Evolutionary conservation across 176 grass and related monocot species (phyloP).

Genomic region (Aegilops longissima): DNA sequence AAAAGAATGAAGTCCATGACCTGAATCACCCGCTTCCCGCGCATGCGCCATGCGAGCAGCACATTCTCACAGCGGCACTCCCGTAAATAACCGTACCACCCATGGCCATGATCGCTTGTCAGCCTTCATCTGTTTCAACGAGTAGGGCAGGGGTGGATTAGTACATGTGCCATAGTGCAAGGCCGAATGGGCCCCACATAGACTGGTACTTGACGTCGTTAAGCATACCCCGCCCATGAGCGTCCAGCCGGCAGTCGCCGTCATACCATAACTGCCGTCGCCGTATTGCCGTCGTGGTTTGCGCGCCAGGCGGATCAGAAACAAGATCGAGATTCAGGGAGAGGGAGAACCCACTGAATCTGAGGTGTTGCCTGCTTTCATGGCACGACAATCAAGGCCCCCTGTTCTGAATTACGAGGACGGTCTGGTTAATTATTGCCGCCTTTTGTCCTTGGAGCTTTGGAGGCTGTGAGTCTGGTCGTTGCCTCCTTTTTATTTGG

Average conservation of each 20-base stretch:
- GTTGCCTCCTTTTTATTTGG: neutral
- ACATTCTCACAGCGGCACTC: neutral
- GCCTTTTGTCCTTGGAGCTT: conserved; percentile 11
- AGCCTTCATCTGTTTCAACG: neutral
- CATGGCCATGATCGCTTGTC: neutral
- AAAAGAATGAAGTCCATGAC: no score
- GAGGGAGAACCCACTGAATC: conserved; percentile 26
- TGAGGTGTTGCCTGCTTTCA: conserved; percentile 21
- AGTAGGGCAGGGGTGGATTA: neutral
- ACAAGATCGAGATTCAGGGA: neutral
- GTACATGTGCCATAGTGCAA: no score
- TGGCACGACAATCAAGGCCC: conserved; percentile 7
- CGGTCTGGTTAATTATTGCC: neutral
- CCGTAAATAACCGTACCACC: neutral
- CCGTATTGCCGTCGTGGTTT: neutral
- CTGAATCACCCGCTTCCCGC: neutral
- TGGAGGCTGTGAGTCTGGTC: neutral
- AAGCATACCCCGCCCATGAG: neutral
- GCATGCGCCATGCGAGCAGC: neutral
- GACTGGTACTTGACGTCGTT: neutral
- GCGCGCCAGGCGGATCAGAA: conserved; percentile 10
- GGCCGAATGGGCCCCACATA: no score
- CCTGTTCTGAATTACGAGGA: neutral
- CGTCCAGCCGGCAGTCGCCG: neutral
- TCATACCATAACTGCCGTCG: conserved; percentile 28